phyloP scores from a whole-genome alignment of 192 early-diverging fungal genomes.

The Rhizoclosmatium sp. region DNA sequence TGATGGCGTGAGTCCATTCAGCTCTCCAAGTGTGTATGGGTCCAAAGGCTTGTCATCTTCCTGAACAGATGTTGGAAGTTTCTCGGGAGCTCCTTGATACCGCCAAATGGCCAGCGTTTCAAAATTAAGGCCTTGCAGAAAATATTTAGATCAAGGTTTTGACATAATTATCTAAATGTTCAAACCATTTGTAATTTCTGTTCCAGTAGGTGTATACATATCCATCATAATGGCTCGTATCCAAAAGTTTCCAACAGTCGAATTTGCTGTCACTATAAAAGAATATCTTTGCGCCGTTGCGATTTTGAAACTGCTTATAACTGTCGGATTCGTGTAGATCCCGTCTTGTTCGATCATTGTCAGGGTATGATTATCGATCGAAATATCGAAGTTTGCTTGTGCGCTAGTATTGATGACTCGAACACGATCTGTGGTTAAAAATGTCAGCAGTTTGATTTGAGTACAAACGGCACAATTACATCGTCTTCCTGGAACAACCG shows the following conservation, averaged over 20 bases:
- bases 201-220: constrained; percentile 32
- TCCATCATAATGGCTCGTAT: constrained; percentile 17
- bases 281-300: constrained; percentile 20
- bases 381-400: constrained; percentile 7
- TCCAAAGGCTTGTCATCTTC: not conserved
- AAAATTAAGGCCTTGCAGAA: not conserved
- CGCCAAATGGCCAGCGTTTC: constrained; percentile 10
- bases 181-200: constrained; percentile 9
- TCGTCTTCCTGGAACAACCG: not conserved
- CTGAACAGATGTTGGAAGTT: not conserved
- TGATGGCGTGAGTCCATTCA: constrained; percentile 13
- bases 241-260: constrained; percentile 24
- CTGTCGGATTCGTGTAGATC: constrained; percentile 27
- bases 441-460: constrained; percentile 40
- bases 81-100: constrained; percentile 1
- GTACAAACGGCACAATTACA: not conserved
- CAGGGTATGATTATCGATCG: constrained; percentile 49
- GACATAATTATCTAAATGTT: not conserved
- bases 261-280: constrained; percentile 1
- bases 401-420: constrained; percentile 18
- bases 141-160: not conserved
- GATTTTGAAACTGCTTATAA: constrained; percentile 2
- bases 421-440: constrained; percentile 51
- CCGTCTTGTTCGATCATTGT: constrained; percentile 28
- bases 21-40: constrained; percentile 25